Evolutionary conservation across 495 filamentous ascomycete genomes (phyloP).

Genomic region (Tuber brumale): DNA sequence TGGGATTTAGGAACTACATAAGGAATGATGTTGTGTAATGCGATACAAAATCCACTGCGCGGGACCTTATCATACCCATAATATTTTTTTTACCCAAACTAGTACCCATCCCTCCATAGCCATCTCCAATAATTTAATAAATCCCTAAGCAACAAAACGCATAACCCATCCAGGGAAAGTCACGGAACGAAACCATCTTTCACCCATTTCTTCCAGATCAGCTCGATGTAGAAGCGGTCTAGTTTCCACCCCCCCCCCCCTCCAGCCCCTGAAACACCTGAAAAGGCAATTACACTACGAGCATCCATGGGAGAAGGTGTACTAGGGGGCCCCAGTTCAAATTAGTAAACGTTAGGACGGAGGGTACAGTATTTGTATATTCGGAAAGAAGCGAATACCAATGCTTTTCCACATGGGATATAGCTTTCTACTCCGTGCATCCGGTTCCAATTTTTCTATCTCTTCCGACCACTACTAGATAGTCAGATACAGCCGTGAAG

Average conservation of each 20-base stretch:
- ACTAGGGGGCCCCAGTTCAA: not conserved
- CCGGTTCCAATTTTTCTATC: constrained; percentile 40
- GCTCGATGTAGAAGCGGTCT: constrained; percentile 15
- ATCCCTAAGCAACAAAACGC: not conserved
- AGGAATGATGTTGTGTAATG: not conserved
- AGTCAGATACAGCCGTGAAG: not conserved
- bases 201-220: constrained; percentile 25
- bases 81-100: not conserved
- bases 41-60: not conserved
- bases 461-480: constrained; percentile 47
- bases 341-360: not conserved
- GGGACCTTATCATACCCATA: not conserved
- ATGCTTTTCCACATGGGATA: constrained; percentile 48
- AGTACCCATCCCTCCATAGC: not conserved
- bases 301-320: constrained; percentile 3
- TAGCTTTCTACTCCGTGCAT: constrained; percentile 43
- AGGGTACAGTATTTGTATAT: constrained; percentile 3
- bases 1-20: not conserved
- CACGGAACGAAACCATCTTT: constrained; percentile 38
- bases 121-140: not conserved
- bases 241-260: constrained; percentile 15
- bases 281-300: constrained; percentile 6
- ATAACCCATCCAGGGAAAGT: not conserved
- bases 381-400: not conserved
- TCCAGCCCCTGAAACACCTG: not conserved